phyloP scores from a whole-genome alignment of 139 green algal genomes.

The Micractinium sp. region DNA sequence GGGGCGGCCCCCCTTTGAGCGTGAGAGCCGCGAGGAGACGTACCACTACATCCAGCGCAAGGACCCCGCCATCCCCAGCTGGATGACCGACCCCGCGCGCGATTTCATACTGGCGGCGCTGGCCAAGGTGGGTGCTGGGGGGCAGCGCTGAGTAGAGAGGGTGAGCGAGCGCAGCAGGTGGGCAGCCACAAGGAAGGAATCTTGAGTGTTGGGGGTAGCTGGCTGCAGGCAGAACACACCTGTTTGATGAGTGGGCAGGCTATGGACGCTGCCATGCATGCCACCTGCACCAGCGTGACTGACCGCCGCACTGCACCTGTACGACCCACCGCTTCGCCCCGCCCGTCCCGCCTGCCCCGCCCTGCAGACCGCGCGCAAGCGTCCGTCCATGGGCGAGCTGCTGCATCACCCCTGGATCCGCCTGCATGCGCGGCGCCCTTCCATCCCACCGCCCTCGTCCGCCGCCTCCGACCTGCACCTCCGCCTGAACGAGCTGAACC shows the following conservation, averaged over 20 bases:
- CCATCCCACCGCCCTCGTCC: not conserved
- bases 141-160: too few relatives aligned
- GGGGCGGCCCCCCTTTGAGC: slow-evolving; percentile 79
- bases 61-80: slow-evolving; percentile 33
- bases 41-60: slow-evolving; percentile 38
- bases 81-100: slow-evolving; percentile 29
- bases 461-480: not conserved
- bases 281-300: too few relatives aligned
- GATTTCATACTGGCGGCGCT: slow-evolving; percentile 62
- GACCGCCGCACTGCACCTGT: too few relatives aligned
- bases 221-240: too few relatives aligned
- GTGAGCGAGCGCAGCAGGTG: not conserved
- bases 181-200: not conserved
- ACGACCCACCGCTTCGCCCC: too few relatives aligned
- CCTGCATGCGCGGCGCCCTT: not conserved
- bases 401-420: slow-evolving; percentile 51
- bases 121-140: slow-evolving; percentile 59
- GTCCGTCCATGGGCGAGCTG: slow-evolving; percentile 45
- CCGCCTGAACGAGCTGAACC: not conserved
- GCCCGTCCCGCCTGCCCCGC: too few relatives aligned
- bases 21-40: slow-evolving; percentile 47
- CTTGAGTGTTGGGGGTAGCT: too few relatives aligned
- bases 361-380: slow-evolving; percentile 40
- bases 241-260: too few relatives aligned
- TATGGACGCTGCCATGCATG: not conserved